Evolutionary conservation across 805 yeast genomes (phyloP).

Genomic region (Barnettozyma sucrosica): DNA sequence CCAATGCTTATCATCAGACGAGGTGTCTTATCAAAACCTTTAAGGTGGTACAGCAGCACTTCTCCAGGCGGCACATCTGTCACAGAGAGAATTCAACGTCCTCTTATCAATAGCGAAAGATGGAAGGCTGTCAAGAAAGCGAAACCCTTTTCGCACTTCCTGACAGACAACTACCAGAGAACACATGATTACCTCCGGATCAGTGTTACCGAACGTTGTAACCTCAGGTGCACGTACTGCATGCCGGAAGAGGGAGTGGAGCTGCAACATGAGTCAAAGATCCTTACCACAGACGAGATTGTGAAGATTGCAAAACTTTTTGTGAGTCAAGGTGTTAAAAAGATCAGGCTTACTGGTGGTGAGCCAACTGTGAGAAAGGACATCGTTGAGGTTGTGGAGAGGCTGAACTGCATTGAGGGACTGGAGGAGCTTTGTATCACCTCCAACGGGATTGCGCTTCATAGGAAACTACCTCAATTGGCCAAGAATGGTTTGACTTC

Average conservation of each 20-base stretch:
- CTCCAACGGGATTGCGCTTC: constrained; percentile 45
- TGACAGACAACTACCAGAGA: constrained; percentile 40
- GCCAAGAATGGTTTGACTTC: constrained; percentile 39
- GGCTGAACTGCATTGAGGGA: constrained; percentile 35
- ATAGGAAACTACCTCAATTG: constrained; percentile 40
- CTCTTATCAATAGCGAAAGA: not conserved
- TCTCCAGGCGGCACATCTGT: not conserved
- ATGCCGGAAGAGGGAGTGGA: constrained; percentile 55
- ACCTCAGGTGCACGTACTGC: constrained; percentile 42
- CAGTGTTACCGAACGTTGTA: constrained; percentile 47
- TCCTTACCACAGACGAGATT: constrained; percentile 41
- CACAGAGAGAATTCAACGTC: constrained; percentile 7
- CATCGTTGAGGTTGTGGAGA: constrained; percentile 37
- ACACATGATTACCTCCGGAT: constrained; percentile 45
- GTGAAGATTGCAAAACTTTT: constrained; percentile 37
- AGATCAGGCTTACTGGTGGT: constrained; percentile 50
- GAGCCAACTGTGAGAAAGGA: constrained; percentile 52
- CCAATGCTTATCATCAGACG: not conserved
- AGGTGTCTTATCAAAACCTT: not conserved
- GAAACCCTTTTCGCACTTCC: constrained; percentile 34
- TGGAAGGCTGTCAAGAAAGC: constrained; percentile 18
- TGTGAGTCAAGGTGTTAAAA: constrained; percentile 43
- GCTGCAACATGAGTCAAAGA: constrained; percentile 36
- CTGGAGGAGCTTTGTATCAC: constrained; percentile 45
- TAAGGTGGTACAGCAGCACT: not conserved